Conservation (phyloP, 495 filamentous ascomycete genomes). For the Podospora fimiseda region DNA sequence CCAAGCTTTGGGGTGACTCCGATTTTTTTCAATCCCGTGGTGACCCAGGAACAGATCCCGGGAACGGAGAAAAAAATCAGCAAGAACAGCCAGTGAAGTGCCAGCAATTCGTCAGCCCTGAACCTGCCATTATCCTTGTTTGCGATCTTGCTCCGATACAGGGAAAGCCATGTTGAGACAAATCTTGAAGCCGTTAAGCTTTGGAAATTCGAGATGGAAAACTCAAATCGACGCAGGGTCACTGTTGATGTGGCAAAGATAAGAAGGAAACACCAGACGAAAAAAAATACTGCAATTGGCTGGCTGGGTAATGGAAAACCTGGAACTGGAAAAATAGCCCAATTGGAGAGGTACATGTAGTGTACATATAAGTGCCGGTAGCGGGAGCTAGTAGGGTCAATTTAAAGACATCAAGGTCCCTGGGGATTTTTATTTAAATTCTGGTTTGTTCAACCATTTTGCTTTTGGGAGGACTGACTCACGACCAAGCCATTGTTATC, state of each 20-base stretch:
- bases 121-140: not conserved
- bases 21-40: not conserved
- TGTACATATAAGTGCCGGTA: not conserved
- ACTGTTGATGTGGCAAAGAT: too few relatives aligned
- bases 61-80: not conserved
- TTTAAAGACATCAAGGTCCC: constrained; percentile 7
- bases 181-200: not conserved
- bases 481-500: constrained; percentile 7
- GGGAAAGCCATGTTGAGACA: constrained; percentile 5
- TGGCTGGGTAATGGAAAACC: too few relatives aligned
- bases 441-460: not conserved
- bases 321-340: too few relatives aligned
- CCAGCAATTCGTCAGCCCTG: constrained; percentile 10
- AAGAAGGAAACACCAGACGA: too few relatives aligned
- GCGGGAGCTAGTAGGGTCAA: not conserved
- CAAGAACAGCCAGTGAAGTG: constrained; percentile 5
- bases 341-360: too few relatives aligned
- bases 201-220: not conserved
- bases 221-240: too few relatives aligned
- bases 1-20: not conserved
- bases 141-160: constrained; percentile 1
- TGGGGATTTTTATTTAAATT: too few relatives aligned
- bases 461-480: constrained; percentile 7
- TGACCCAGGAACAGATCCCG: constrained; percentile 1
- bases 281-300: too few relatives aligned